A percentile compares a stretch with the other conserved stretches of the same genome.
Conservation (phyloP, 768 basidiomycete genomes). For the Termitomyces sp. region DNA sequence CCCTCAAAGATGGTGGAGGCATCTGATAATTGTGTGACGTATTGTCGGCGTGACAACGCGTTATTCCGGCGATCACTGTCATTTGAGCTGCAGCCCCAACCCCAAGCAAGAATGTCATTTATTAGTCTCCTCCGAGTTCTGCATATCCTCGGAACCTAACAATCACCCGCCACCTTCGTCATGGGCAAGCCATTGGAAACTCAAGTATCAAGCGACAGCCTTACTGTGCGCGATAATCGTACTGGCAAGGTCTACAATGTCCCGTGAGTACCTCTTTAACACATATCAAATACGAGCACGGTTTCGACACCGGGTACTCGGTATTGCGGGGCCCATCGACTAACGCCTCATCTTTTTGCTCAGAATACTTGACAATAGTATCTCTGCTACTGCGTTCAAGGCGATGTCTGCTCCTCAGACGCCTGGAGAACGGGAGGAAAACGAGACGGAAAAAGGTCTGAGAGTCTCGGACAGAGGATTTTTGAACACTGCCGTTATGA, state of each 20-base stretch:
- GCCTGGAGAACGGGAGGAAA: constrained; percentile 65
- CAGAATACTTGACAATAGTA: constrained; percentile 77
- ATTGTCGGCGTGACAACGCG: not conserved
- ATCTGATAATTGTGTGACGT: constrained; percentile 9
- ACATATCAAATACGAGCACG: not conserved
- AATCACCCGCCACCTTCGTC: not conserved
- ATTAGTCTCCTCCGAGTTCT: constrained; percentile 1
- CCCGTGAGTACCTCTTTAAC: constrained; percentile 44
- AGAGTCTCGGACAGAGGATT: constrained; percentile 78
- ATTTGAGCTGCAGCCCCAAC: not conserved
- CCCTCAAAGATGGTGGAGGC: not conserved
- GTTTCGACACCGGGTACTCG: not conserved
- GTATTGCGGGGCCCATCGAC: not conserved
- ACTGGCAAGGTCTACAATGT: constrained; percentile 74
- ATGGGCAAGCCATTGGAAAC: constrained; percentile 15
- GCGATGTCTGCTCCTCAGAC: constrained; percentile 53
- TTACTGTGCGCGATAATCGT: constrained; percentile 79
- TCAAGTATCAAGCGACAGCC: constrained; percentile 22
- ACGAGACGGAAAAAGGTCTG: constrained; percentile 78
- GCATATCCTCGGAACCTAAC: not conserved
- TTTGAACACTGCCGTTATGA: constrained; percentile 76
- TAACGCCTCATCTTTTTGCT: not conserved
- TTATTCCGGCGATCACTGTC: constrained; percentile 2
- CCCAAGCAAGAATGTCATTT: constrained; percentile 1
- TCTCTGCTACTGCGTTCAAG: constrained; percentile 81